Base-by-base conservation (phyloP, 2,329 filamentous ascomycete species). In the Alternaria metachromatica region DNA sequence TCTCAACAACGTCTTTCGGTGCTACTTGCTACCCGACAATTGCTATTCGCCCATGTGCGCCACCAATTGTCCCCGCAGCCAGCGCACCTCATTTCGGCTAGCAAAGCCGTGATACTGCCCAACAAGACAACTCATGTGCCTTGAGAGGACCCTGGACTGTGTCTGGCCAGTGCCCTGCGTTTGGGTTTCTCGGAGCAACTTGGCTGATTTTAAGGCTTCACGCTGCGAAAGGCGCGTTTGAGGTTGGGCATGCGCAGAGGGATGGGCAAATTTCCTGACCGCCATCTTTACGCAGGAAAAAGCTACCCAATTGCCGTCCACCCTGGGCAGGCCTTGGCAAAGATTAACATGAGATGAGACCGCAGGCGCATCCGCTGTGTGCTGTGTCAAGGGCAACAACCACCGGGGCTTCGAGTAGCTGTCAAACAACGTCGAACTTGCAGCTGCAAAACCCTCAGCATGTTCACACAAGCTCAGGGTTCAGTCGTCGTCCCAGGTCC, bases 61-160 rank as follows among this genome's bases (percentile, higher is more conserved):
- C 50, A 30, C 58, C 58, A 51, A 43, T 45, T 21, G 21, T 26
- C 18, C 23, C 37, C 49, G 30, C 49, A 26, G 15, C 33, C 41
- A 60, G 26, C 58, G 15, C 53, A 41, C 21, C 30, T 60, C 49
- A 60, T 60, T 41, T 59, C 58, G 57, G 48, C 57, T 54, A 59
- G 44, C 33, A 41, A 46, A 44, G 43, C 49, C 41, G 33, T 23
- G 28, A 55, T 44, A 21, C 49, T 51, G 49, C 48, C 55, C 30
- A 44, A 49, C 55, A 18, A 37, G 44, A 28, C n/a, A 44, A 50
- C 45, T 49, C 56, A 21, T n/a, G 45, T 57, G 54, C 49, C 28
- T 51, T 13, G 28, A 9, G 28, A 37, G 18, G 3, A 15, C 18
- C 21, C 49, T 30, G n/a, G 20, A 41, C 37, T 1, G 37, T 41